A percentile compares a stretch with the other conserved stretches of the same genome.
Evolutionary conservation across 306 rosid genomes (phyloP).

Genomic region (Prosopis cineraria): DNA sequence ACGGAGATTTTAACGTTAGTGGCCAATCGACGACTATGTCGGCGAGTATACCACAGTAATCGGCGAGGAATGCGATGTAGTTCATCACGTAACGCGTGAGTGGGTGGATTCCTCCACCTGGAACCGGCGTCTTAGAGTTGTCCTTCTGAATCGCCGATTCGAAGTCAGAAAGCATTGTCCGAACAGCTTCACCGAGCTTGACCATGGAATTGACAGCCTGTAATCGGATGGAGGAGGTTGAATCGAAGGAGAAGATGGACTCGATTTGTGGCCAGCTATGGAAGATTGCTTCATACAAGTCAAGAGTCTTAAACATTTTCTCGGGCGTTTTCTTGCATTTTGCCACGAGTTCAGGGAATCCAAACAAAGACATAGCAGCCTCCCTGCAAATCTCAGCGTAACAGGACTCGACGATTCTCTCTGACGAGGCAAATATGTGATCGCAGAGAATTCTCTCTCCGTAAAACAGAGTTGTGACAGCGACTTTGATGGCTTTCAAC

Average conservation of each 20-base stretch:
- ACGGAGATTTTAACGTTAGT: conserved; percentile 34
- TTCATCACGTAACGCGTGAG: conserved; percentile 97
- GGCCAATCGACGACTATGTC: conserved; percentile 71
- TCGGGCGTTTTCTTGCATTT: conserved; percentile 77
- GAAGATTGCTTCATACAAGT: conserved; percentile 66
- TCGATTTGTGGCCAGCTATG: conserved; percentile 59
- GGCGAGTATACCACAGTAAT: conserved; percentile 52
- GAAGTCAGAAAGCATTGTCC: conserved; percentile 58
- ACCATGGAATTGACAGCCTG: conserved; percentile 44
- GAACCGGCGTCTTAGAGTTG: conserved; percentile 55
- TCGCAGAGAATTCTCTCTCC: conserved; percentile 70
- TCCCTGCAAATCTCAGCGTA: conserved; percentile 64
- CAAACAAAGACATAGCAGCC: conserved; percentile 51
- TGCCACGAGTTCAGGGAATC: conserved; percentile 67
- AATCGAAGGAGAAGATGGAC: conserved; percentile 60
- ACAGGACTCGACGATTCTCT: conserved; percentile 50
- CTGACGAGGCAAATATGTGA: conserved; percentile 50
- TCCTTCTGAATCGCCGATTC: conserved; percentile 80
- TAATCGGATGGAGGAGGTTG: conserved; percentile 48
- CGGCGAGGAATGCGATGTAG: conserved; percentile 64
- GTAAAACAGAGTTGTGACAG: conserved; percentile 54
- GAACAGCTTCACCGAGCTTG: conserved; percentile 51
- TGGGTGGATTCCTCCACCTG: conserved; percentile 80
- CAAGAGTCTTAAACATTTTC: conserved; percentile 71
- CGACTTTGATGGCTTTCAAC: conserved; percentile 56